phyloP scores from a whole-genome alignment of 306 rosid genomes.

The Malus fusca region DNA sequence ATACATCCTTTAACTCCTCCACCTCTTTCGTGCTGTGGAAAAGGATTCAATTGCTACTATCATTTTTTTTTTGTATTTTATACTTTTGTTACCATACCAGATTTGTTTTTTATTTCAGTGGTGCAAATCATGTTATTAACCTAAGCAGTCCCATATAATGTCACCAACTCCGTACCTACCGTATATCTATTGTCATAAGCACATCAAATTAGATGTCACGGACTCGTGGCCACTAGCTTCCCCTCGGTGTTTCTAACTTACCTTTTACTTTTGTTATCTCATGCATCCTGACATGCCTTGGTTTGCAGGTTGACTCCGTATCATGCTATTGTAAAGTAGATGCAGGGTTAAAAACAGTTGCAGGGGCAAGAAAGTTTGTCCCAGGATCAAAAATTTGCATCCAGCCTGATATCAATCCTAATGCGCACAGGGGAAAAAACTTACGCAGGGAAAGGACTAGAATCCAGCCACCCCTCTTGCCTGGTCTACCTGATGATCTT shows the following conservation, averaged over 20 bases:
- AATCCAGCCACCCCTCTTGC: slow-evolving; percentile 89
- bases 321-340: slow-evolving; percentile 99
- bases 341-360: slow-evolving; percentile 87
- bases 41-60: not conserved
- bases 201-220: not conserved
- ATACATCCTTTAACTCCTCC: not conserved
- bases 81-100: not conserved
- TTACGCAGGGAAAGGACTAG: slow-evolving; percentile 76
- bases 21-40: not conserved
- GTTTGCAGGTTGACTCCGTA: slow-evolving; percentile 85
- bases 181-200: not conserved
- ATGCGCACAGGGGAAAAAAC: slow-evolving; percentile 71
- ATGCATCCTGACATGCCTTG: slow-evolving; percentile 29
- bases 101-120: not conserved
- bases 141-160: not conserved
- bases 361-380: slow-evolving; percentile 92
- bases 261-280: not conserved
- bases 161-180: not conserved
- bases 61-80: not conserved
- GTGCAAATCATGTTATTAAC: not conserved
- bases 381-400: slow-evolving; percentile 92
- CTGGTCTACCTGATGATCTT: slow-evolving; percentile 99
- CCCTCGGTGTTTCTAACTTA: not conserved
- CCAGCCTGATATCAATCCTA: slow-evolving; percentile 96
- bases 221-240: not conserved